A percentile compares a stretch with the other conserved stretches of the same genome.
Evolutionary conservation across 352 stramenopile genomes (phyloP).

Genomic region (Paralagenidium karlingii): DNA sequence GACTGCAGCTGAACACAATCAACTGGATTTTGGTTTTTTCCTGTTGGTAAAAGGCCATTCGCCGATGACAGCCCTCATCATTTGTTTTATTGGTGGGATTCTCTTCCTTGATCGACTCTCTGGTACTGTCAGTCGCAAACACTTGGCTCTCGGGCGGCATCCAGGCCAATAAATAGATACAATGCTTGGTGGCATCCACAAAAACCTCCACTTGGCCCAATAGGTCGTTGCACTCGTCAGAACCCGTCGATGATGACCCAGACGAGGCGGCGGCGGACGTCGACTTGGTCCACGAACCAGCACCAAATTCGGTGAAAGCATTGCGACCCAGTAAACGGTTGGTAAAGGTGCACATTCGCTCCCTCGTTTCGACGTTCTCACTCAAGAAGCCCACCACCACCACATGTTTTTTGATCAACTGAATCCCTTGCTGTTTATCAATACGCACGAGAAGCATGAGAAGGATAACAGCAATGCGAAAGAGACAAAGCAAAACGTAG

Average conservation of each 20-base stretch:
- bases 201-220: constrained; percentile 36
- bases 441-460: no score
- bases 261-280: constrained; percentile 6
- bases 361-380: constrained; percentile 15
- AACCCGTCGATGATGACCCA: not conserved
- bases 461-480: no score
- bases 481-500: no score
- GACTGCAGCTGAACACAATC: constrained; percentile 40
- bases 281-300: constrained; percentile 8
- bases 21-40: constrained; percentile 57
- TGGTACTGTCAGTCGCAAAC: constrained; percentile 5
- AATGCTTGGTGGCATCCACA: constrained; percentile 30
- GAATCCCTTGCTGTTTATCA: constrained; percentile 40
- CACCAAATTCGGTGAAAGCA: constrained; percentile 20
- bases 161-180: constrained; percentile 43
- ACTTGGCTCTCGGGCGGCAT: constrained; percentile 21
- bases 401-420: constrained; percentile 16
- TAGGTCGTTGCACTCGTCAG: no score
- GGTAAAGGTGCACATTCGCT: constrained; percentile 24
- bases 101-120: constrained; percentile 1
- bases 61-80: not conserved
- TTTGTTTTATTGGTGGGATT: constrained; percentile 4
- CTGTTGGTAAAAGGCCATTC: constrained; percentile 16
- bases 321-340: constrained; percentile 49
- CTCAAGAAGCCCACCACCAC: constrained; percentile 38